Percentiles rank a stretch among this genome's conserved stretches.
phyloP scores from a whole-genome alignment of 2,329 filamentous ascomycete genomes.

The Dactylella cylindrospora region DNA sequence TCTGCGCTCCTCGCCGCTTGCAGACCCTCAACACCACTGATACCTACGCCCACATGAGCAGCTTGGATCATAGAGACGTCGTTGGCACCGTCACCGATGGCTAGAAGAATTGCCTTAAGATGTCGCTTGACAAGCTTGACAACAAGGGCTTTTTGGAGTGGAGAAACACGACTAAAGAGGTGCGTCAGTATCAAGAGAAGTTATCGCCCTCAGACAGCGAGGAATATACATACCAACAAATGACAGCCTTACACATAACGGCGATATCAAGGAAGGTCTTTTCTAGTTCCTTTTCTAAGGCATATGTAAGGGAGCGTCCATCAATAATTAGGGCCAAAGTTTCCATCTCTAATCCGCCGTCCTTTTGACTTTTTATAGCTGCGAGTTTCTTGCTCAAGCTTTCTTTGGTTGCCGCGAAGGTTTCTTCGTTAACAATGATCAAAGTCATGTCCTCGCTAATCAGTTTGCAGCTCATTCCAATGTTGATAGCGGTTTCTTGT shows the following conservation, averaged over 20 bases:
- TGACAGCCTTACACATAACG: conserved; percentile 96
- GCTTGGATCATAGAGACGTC: conserved; percentile 99
- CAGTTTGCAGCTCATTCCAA: conserved; percentile 98
- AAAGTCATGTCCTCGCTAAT: conserved; percentile 99
- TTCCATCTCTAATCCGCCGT: conserved; percentile 75
- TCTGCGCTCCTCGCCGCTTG: conserved; percentile 95
- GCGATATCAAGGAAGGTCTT: conserved; percentile 91
- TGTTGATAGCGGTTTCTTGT: conserved; percentile 99
- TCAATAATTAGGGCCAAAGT: conserved; percentile 91
- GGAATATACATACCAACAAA: conserved; percentile 66
- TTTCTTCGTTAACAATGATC: conserved; percentile 92
- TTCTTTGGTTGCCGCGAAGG: conserved; percentile 72
- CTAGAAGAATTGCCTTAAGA: conserved; percentile 84
- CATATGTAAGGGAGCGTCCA: conserved; percentile 90
- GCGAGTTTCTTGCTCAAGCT: conserved; percentile 93
- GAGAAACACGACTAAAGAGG: conserved; percentile 76
- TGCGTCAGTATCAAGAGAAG: background rate
- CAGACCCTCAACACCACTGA: conserved; percentile 93
- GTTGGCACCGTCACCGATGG: conserved; percentile 96
- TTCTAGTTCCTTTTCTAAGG: conserved; percentile 89
- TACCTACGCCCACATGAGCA: conserved; percentile 95
- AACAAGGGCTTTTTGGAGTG: conserved; percentile 92
- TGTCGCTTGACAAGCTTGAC: conserved; percentile 98
- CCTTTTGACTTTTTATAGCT: conserved; percentile 80
- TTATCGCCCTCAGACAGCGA: conserved; percentile 7